phyloP scores from a whole-genome alignment of 805 yeast species.

The Komagataella ulmi region DNA sequence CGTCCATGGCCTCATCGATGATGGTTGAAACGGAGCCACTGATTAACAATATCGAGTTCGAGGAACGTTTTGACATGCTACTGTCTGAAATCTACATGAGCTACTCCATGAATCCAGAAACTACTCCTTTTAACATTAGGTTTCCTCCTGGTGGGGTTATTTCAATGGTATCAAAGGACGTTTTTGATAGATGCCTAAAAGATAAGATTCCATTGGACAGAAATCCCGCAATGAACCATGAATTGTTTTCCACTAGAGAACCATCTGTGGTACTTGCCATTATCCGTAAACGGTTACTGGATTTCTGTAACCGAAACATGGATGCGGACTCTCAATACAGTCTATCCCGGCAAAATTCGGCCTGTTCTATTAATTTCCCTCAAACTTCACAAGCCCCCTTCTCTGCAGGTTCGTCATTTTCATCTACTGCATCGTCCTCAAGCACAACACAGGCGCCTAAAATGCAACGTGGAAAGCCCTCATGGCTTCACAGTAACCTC shows the following conservation, averaged over 20 bases:
- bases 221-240: slow-evolving; percentile 12
- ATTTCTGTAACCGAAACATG: slow-evolving; percentile 12
- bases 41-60: background rate
- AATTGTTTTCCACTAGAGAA: slow-evolving; percentile 12
- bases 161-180: slow-evolving; percentile 43
- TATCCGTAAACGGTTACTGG: slow-evolving; percentile 18
- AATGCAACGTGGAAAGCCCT: slow-evolving; percentile 12
- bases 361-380: slow-evolving; percentile 6
- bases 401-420: background rate
- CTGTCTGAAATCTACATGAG: slow-evolving; percentile 32
- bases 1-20: slow-evolving; percentile 3
- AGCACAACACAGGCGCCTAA: slow-evolving; percentile 1
- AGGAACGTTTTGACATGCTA: slow-evolving; percentile 25
- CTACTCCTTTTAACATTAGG: slow-evolving; percentile 53
- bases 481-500: slow-evolving; percentile 21
- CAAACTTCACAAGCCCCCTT: background rate
- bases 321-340: slow-evolving; percentile 7
- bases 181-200: slow-evolving; percentile 19
- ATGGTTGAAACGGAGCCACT: background rate
- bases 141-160: slow-evolving; percentile 61
- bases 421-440: slow-evolving; percentile 2
- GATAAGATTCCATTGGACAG: slow-evolving; percentile 13
- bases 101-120: slow-evolving; percentile 40
- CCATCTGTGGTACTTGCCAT: slow-evolving; percentile 14
- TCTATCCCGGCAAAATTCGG: slow-evolving; percentile 15